These are phyloP conservation scores for Linnemannia zychae DNA, from an alignment of 192 early-diverging fungal species.

Conservation along the genomic window DNA sequence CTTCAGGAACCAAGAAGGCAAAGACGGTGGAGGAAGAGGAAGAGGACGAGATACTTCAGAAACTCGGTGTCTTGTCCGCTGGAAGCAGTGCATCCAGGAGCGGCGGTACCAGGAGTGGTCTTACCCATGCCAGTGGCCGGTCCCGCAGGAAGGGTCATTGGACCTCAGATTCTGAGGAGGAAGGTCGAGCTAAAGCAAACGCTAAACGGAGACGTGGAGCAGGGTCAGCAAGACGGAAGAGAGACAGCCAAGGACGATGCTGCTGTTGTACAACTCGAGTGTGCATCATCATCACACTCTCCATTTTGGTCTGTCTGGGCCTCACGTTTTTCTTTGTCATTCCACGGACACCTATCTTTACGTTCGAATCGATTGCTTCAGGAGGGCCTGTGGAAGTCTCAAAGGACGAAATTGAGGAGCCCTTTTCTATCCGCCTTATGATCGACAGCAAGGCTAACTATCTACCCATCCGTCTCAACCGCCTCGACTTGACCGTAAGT, in stretches of 20 bases:
- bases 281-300: conserved; percentile 20
- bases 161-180: conserved; percentile 51
- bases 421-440: conserved; percentile 29
- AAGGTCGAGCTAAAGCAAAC: conserved; percentile 14
- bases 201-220: background rate
- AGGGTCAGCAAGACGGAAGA: background rate
- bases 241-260: conserved; percentile 11
- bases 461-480: conserved; percentile 26
- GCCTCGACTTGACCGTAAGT: conserved; percentile 30
- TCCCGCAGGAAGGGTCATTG: conserved; percentile 51
- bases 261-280: conserved; percentile 25
- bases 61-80: conserved; percentile 34
- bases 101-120: conserved; percentile 28
- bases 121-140: conserved; percentile 34
- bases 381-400: background rate
- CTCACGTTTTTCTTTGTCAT: conserved; percentile 37
- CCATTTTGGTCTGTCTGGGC: conserved; percentile 19
- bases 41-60: conserved; percentile 49
- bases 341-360: conserved; percentile 27
- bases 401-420: conserved; percentile 28
- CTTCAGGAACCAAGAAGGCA: conserved; percentile 26
- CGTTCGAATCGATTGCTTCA: conserved; percentile 28
- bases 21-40: conserved; percentile 37
- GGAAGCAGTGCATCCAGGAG: conserved; percentile 22
- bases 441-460: conserved; percentile 45